These are phyloP conservation scores for Nannizzia gypsea DNA, from an alignment of 2,329 filamentous ascomycete genomes.

Conservation along the genomic window DNA sequence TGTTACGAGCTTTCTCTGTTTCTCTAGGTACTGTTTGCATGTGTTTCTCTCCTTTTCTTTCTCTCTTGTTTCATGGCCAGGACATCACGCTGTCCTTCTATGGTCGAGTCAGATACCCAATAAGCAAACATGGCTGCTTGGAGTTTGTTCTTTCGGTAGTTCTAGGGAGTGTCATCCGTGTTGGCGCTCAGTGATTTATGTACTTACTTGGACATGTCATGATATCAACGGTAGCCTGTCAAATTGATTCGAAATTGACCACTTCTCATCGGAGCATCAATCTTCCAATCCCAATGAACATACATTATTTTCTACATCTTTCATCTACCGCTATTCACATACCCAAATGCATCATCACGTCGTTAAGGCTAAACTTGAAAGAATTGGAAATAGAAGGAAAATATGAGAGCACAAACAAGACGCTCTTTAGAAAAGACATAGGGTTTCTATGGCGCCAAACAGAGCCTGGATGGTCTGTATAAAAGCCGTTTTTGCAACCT, in stretches of 20 bases:
- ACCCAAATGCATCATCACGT: background rate
- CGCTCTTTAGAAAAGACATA: slow-evolving; percentile 12
- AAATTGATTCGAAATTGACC: too few species aligned
- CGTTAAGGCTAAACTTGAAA: background rate
- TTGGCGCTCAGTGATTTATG: background rate
- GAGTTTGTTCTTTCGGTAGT: background rate
- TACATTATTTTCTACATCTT: too few species aligned
- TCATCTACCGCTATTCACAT: background rate
- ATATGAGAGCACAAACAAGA: background rate
- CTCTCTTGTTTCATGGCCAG: background rate
- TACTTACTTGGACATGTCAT: background rate
- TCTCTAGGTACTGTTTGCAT: too few species aligned
- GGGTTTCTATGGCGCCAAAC: slow-evolving; percentile 14
- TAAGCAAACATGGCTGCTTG: background rate
- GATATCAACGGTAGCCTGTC: too few species aligned
- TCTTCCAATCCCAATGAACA: too few species aligned
- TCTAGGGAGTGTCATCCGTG: background rate
- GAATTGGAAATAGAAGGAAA: background rate
- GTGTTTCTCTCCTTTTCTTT: background rate
- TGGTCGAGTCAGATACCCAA: slow-evolving; percentile 3
- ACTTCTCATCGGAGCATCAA: too few species aligned
- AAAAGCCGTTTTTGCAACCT: slow-evolving; percentile 16
- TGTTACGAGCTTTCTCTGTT: too few species aligned
- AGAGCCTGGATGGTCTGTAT: slow-evolving; percentile 18
- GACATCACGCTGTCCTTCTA: background rate